A percentile compares a stretch with the other conserved stretches of the same genome.
Evolutionary conservation across 768 basidiomycete genomes (phyloP).

Genomic region (Podaxis pistillaris): DNA sequence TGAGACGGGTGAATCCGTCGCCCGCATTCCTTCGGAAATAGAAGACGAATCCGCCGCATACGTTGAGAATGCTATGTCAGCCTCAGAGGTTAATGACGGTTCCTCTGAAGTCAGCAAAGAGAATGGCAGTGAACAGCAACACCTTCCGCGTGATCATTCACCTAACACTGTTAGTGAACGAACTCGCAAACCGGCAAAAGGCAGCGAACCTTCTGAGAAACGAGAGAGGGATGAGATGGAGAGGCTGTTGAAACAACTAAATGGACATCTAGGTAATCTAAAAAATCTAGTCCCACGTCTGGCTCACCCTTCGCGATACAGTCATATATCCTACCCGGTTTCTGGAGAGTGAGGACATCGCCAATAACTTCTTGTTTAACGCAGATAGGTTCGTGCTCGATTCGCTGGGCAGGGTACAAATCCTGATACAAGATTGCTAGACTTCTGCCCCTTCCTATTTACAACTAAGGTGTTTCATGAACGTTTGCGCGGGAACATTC

Average conservation of each 20-base stretch:
- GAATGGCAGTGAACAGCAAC: conserved; percentile 24
- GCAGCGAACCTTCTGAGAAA: conserved; percentile 73
- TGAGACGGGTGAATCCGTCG: conserved; percentile 46
- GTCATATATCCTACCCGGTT: conserved; percentile 85
- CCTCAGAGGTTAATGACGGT: conserved; percentile 26
- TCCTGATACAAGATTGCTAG: conserved; percentile 29
- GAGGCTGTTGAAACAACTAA: conserved; percentile 64
- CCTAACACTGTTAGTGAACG: conserved; percentile 30
- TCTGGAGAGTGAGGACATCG: conserved; percentile 88
- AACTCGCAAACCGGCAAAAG: conserved; percentile 36
- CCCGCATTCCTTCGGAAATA: conserved; percentile 57
- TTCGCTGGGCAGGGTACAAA: not conserved
- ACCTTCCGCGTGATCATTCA: not conserved
- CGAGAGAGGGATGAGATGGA: conserved; percentile 93
- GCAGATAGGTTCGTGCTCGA: conserved; percentile 61
- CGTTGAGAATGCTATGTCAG: conserved; percentile 22
- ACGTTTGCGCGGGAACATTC: not conserved
- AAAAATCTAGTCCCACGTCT: not conserved
- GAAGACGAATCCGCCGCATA: conserved; percentile 38
- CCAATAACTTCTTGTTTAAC: conserved; percentile 92
- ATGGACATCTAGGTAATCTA: conserved; percentile 81
- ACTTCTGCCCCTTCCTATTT: conserved; percentile 73
- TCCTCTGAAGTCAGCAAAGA: conserved; percentile 32
- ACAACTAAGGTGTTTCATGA: conserved; percentile 41
- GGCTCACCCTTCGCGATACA: conserved; percentile 27